These are phyloP conservation scores for Phytopythium boreale DNA, from an alignment of 352 stramenopile species.

Conservation along the genomic window DNA sequence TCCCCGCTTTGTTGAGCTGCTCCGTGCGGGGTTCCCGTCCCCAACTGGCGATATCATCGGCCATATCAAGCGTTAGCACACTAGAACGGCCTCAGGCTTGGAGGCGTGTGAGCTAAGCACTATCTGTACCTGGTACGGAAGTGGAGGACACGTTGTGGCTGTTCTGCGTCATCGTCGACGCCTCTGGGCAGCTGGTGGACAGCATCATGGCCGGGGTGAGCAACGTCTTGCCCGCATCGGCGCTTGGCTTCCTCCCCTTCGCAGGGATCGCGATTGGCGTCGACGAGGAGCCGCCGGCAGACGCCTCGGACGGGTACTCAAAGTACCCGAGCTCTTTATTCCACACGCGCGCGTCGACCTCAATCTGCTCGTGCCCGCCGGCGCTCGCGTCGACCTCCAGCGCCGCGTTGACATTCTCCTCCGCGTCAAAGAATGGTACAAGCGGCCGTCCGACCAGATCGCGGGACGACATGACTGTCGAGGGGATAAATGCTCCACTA, in stretches of 20 bases:
- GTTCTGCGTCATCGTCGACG: conserved; percentile 14
- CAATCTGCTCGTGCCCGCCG: conserved; percentile 48
- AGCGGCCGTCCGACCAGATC: conserved; percentile 64
- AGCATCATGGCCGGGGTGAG: conserved; percentile 77
- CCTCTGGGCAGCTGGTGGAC: conserved; percentile 55
- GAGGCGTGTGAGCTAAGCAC: not conserved
- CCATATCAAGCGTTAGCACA: not conserved
- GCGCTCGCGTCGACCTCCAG: conserved; percentile 35
- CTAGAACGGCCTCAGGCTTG: not conserved
- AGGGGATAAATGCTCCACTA: not conserved
- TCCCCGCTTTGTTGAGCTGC: conserved; percentile 45
- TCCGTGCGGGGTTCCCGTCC: conserved; percentile 18
- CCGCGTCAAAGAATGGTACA: conserved; percentile 70
- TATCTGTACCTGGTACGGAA: not conserved
- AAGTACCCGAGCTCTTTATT: conserved; percentile 83
- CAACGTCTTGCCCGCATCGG: conserved; percentile 39
- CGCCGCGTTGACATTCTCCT: conserved; percentile 74
- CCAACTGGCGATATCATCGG: not conserved
- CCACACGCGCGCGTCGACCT: conserved; percentile 83
- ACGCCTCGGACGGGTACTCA: conserved; percentile 61
- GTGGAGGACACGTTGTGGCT: conserved; percentile 1
- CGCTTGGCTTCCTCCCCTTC: conserved; percentile 16
- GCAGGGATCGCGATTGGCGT: conserved; percentile 24
- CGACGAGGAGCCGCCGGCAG: conserved; percentile 8
- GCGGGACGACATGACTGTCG: conserved; percentile 20